Evolutionary conservation across 805 yeast genomes (phyloP).

Genomic region (Candida boidinii): DNA sequence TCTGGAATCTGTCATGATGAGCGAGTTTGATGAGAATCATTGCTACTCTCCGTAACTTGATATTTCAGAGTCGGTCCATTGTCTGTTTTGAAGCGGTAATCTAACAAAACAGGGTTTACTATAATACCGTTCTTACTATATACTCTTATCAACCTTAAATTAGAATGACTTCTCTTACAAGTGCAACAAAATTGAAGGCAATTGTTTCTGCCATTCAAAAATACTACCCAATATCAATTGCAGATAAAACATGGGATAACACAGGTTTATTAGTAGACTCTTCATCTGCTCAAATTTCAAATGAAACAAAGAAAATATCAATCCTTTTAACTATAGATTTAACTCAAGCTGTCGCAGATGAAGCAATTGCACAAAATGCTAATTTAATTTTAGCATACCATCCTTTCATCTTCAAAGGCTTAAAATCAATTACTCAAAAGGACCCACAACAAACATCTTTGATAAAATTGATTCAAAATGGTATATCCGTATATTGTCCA

Average conservation of each 20-base stretch:
- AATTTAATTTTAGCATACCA: slow-evolving; percentile 78
- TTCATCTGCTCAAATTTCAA: slow-evolving; percentile 17
- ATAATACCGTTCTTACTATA: too few relatives aligned
- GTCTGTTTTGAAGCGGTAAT: too few relatives aligned
- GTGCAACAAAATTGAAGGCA: slow-evolving; percentile 26
- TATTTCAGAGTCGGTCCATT: too few relatives aligned
- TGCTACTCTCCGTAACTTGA: too few relatives aligned
- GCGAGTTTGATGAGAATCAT: too few relatives aligned
- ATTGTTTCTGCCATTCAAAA: slow-evolving; percentile 52
- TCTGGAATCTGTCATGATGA: too few relatives aligned
- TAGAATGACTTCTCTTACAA: too few relatives aligned
- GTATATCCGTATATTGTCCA: slow-evolving; percentile 88
- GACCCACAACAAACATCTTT: slow-evolving; percentile 82
- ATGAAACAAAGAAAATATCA: slow-evolving; percentile 21
- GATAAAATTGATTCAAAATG: slow-evolving; percentile 59
- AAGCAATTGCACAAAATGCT: slow-evolving; percentile 54
- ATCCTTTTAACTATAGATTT: slow-evolving; percentile 74
- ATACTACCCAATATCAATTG: slow-evolving; percentile 57
- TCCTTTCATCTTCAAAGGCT: slow-evolving; percentile 88
- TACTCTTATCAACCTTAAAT: too few relatives aligned
- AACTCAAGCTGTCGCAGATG: slow-evolving; percentile 76
- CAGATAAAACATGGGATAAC: slow-evolving; percentile 86
- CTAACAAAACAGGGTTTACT: too few relatives aligned
- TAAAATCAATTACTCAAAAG: slow-evolving; percentile 53
- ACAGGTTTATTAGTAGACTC: slow-evolving; percentile 85